Conservation (phyloP, 2,329 filamentous ascomycete species). For the Phialemonium atrogriseum region DNA sequence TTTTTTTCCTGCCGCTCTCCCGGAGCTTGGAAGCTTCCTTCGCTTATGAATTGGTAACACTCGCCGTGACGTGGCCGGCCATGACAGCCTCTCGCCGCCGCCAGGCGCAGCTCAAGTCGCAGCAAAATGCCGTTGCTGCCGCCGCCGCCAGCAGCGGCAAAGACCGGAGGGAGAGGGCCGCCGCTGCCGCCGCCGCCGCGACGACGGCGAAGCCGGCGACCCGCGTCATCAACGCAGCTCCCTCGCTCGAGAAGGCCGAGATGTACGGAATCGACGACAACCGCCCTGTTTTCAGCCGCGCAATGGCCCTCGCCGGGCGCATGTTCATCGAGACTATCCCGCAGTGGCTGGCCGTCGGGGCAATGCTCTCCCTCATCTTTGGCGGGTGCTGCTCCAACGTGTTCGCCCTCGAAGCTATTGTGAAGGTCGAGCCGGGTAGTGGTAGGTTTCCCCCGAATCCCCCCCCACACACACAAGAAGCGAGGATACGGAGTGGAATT, state of each 20-base stretch:
- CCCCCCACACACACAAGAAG: neutral
- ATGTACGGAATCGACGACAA: slow-evolving; percentile 47
- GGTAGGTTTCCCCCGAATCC: slow-evolving; percentile 40
- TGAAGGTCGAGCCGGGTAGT: slow-evolving; percentile 83
- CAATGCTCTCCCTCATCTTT: slow-evolving; percentile 81
- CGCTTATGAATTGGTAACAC: no score
- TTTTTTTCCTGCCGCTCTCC: no score
- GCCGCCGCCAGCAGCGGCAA: slow-evolving; percentile 17
- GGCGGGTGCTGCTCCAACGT: slow-evolving; percentile 66
- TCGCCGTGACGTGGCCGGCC: slow-evolving; percentile 13
- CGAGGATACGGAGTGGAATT: neutral
- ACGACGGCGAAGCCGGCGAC: slow-evolving; percentile 18
- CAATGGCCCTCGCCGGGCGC: slow-evolving; percentile 41
- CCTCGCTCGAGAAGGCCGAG: slow-evolving; percentile 45
- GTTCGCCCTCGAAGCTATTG: slow-evolving; percentile 90
- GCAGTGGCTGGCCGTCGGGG: slow-evolving; percentile 52
- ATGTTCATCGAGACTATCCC: slow-evolving; percentile 52
- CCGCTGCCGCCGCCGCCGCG: slow-evolving; percentile 14
- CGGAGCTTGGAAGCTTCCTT: no score
- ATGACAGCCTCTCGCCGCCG: slow-evolving; percentile 19
- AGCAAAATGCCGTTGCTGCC: slow-evolving; percentile 16
- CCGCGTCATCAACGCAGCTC: slow-evolving; percentile 46
- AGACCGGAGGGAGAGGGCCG: slow-evolving; percentile 15
- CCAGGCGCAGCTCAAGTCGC: slow-evolving; percentile 18
- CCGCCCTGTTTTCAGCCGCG: slow-evolving; percentile 38